phyloP scores from a whole-genome alignment of 768 basidiomycete genomes.

The Russula compacta region DNA sequence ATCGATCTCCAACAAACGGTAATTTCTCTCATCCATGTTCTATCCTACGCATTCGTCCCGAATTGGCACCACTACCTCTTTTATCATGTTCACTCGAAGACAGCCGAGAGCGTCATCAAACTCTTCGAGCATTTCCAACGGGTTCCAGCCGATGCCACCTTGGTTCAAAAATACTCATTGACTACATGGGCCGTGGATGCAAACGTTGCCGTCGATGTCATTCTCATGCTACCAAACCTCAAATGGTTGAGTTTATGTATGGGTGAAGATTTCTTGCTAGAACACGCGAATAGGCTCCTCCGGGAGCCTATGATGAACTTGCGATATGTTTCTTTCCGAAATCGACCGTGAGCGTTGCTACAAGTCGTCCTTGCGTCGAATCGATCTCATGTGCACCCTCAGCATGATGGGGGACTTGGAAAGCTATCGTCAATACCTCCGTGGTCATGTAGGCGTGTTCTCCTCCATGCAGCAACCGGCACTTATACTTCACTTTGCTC shows the following conservation, averaged over 20 bases:
- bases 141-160: conserved; percentile 21
- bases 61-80: conserved; percentile 41
- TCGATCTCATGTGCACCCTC: too few relatives aligned
- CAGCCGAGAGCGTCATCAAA: conserved; percentile 42
- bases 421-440: too few relatives aligned
- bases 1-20: conserved; percentile 42
- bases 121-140: conserved; percentile 48
- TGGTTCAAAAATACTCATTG: conserved; percentile 40
- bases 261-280: conserved; percentile 50
- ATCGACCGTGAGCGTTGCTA: too few relatives aligned
- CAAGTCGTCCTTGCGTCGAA: conserved; percentile 43
- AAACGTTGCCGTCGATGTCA: too few relatives aligned
- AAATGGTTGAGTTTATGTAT: conserved; percentile 39
- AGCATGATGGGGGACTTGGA: too few relatives aligned
- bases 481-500: too few relatives aligned
- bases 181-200: conserved; percentile 33
- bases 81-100: conserved; percentile 42
- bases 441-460: too few relatives aligned
- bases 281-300: too few relatives aligned
- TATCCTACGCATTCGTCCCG: conserved; percentile 53
- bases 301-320: too few relatives aligned
- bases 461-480: too few relatives aligned
- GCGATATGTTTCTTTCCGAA: too few relatives aligned
- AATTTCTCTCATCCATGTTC: conserved; percentile 50
- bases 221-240: too few relatives aligned